Evolutionary conservation across 345 rosid species (phyloP).

Genomic region (Populus alba): DNA sequence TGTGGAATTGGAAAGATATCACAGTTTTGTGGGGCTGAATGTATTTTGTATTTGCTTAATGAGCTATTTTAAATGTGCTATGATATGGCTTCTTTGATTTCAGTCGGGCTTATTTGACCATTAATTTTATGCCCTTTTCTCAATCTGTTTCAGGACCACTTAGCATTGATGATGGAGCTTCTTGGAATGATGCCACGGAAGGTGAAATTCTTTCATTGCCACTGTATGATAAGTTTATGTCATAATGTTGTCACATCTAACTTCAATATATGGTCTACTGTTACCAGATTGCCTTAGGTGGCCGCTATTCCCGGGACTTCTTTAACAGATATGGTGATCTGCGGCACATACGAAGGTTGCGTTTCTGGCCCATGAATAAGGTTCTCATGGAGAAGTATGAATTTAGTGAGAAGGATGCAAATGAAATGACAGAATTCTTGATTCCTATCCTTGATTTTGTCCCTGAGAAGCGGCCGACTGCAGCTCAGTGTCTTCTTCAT

Average conservation of each 20-base stretch:
- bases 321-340: constrained; percentile 69
- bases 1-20: background rate
- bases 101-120: background rate
- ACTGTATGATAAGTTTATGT: background rate
- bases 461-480: constrained; percentile 67
- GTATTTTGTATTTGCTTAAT: background rate
- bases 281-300: constrained; percentile 64
- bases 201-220: constrained; percentile 39
- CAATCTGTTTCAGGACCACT: constrained; percentile 49
- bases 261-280: background rate
- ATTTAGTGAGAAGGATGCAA: constrained; percentile 57
- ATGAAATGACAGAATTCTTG: constrained; percentile 52
- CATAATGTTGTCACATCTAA: constrained; percentile 2
- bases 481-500: constrained; percentile 67
- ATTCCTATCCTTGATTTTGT: constrained; percentile 67
- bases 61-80: background rate
- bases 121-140: background rate
- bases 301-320: constrained; percentile 65
- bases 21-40: background rate
- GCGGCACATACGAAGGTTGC: constrained; percentile 65
- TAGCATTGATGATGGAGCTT: constrained; percentile 80
- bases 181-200: constrained; percentile 84
- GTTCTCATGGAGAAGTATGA: constrained; percentile 65
- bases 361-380: constrained; percentile 68
- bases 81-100: background rate